These are phyloP conservation scores for Trichothecium sympodiale DNA, from an alignment of 2,329 filamentous ascomycete species.

Conservation along the genomic window DNA sequence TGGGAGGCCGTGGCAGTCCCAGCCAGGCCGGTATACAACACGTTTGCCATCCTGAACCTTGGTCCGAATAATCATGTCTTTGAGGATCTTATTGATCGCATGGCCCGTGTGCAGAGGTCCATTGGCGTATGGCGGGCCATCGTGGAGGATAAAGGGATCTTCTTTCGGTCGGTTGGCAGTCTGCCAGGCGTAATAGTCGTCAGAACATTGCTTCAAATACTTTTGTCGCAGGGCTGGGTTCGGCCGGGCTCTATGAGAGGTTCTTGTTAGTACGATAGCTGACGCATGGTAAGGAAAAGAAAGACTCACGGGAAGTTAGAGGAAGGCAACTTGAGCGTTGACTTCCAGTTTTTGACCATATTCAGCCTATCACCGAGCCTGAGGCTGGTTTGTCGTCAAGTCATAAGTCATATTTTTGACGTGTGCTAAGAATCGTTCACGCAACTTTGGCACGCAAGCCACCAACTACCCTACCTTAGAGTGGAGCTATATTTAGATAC, in stretches of 20 bases:
- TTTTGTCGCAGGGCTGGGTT: constrained; percentile 34
- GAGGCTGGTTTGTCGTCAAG: constrained; percentile 2
- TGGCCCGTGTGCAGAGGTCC: constrained; percentile 85
- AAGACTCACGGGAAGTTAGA: constrained; percentile 56
- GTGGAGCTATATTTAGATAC: too few species aligned
- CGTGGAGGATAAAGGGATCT: constrained; percentile 70
- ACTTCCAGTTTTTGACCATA: constrained; percentile 55
- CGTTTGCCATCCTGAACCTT: constrained; percentile 61
- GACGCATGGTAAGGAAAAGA: too few species aligned
- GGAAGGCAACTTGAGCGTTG: constrained; percentile 64
- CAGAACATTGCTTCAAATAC: constrained; percentile 68
- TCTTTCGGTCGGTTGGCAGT: constrained; percentile 40
- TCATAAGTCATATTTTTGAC: not conserved
- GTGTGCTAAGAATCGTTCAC: too few species aligned
- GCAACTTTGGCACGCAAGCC: too few species aligned
- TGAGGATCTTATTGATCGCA: constrained; percentile 92
- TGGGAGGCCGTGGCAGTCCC: constrained; percentile 95
- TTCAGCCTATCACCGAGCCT: constrained; percentile 1
- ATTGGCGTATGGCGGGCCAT: constrained; percentile 96
- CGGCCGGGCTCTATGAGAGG: constrained; percentile 35
- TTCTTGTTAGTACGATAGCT: not conserved
- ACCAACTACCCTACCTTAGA: too few species aligned
- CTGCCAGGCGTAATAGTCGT: constrained; percentile 89
- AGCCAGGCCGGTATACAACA: constrained; percentile 79
- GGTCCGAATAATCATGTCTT: constrained; percentile 81